phyloP scores from a whole-genome alignment of 2,329 filamentous ascomycete species.

The Orbilia javanica region DNA sequence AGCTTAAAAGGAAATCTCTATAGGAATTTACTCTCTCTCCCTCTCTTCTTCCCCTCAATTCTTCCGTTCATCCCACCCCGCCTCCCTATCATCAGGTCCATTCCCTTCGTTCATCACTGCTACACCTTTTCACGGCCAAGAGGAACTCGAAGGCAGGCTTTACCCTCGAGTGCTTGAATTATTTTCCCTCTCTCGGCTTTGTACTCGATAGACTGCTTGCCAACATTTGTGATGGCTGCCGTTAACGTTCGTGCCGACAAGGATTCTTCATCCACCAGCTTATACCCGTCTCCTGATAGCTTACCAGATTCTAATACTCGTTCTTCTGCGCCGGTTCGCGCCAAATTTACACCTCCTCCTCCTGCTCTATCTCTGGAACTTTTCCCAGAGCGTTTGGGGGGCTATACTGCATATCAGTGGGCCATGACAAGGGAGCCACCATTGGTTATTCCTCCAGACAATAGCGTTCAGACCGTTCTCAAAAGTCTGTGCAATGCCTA shows the following conservation, averaged over 20 bases:
- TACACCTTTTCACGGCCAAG: no score
- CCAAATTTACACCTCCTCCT: neutral
- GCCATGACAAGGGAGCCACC: constrained; percentile 31
- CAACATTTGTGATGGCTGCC: neutral
- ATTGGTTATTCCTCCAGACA: neutral
- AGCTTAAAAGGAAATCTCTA: no score
- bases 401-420: constrained; percentile 44
- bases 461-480: neutral
- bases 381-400: neutral
- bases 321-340: neutral
- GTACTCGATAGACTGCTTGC: neutral
- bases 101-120: no score
- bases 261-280: neutral
- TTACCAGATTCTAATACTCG: neutral
- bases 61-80: neutral
- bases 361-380: neutral
- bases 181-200: neutral
- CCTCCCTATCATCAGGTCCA: no score
- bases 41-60: no score
- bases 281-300: neutral
- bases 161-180: neutral
- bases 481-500: neutral
- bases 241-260: no score
- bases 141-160: neutral
- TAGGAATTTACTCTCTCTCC: neutral